phyloP scores from a whole-genome alignment of 2,329 filamentous ascomycete species.

The Mariannaea sp. region DNA sequence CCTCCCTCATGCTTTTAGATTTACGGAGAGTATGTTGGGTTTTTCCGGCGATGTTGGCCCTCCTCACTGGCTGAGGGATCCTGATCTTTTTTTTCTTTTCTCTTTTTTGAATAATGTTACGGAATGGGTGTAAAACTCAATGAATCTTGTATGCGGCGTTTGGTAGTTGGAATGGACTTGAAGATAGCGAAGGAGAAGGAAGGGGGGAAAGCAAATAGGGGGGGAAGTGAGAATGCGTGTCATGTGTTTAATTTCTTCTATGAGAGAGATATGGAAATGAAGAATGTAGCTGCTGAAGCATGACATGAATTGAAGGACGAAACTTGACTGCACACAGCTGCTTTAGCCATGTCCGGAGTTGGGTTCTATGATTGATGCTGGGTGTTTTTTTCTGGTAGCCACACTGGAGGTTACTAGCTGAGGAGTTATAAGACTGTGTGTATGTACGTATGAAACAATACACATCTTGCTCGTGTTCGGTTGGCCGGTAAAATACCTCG shows the following conservation, averaged over 20 bases:
- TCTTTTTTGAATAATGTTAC: conserved; percentile 1
- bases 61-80: not conserved
- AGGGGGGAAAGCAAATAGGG: not conserved
- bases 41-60: not conserved
- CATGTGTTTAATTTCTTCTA: conserved; percentile 5
- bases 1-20: conserved; percentile 12
- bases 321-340: not conserved
- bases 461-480: too few species aligned
- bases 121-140: not conserved
- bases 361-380: too few species aligned
- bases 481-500: too few species aligned
- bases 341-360: not conserved
- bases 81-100: too few species aligned
- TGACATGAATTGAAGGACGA: conserved; percentile 12
- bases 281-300: not conserved
- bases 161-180: conserved; percentile 6
- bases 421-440: too few species aligned
- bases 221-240: conserved; percentile 17
- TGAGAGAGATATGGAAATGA: not conserved
- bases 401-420: too few species aligned
- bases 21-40: not conserved
- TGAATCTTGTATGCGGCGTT: conserved; percentile 18
- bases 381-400: too few species aligned
- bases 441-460: too few species aligned
- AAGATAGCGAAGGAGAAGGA: not conserved